Conservation (phyloP, 163 green algal genomes). For the Prototheca cutis region DNA sequence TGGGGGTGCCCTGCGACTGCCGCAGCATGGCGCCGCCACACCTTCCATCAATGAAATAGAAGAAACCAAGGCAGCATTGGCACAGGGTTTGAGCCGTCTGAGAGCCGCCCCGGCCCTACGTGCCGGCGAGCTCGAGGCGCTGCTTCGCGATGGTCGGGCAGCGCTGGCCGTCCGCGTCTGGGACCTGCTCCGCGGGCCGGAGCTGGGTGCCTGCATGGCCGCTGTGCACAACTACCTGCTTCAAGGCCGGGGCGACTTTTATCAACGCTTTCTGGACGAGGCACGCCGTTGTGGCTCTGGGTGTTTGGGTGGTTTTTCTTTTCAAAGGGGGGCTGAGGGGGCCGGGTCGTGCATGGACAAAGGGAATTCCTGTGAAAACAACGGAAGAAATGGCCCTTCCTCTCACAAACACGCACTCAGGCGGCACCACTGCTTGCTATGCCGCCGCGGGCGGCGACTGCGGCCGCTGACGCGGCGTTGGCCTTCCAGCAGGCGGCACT, state of each 20-base stretch:
- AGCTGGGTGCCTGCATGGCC: conserved; percentile 53
- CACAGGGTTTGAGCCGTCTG: no score
- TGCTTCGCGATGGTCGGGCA: background rate
- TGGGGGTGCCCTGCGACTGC: no score
- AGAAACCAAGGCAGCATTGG: no score
- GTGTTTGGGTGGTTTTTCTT: no score
- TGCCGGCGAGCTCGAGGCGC: background rate
- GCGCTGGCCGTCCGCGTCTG: conserved; percentile 61
- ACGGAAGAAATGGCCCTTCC: no score
- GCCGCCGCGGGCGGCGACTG: conserved; percentile 35
- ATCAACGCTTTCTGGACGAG: conserved; percentile 64
- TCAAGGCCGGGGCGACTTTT: conserved; percentile 70
- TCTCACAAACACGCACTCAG: no score
- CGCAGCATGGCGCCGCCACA: no score
- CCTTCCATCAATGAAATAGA: no score
- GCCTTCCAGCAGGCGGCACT: conserved; percentile 47
- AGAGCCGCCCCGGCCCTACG: background rate
- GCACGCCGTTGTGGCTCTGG: no score
- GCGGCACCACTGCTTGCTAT: conserved; percentile 31
- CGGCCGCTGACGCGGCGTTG: conserved; percentile 33
- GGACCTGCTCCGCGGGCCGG: conserved; percentile 51
- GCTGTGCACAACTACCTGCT: conserved; percentile 73
- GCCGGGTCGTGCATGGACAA: no score
- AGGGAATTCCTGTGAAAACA: no score
- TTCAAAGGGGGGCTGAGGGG: no score